Conservation (phyloP, 2,329 filamentous ascomycete species). For the Curvularia hawaiiensis region DNA sequence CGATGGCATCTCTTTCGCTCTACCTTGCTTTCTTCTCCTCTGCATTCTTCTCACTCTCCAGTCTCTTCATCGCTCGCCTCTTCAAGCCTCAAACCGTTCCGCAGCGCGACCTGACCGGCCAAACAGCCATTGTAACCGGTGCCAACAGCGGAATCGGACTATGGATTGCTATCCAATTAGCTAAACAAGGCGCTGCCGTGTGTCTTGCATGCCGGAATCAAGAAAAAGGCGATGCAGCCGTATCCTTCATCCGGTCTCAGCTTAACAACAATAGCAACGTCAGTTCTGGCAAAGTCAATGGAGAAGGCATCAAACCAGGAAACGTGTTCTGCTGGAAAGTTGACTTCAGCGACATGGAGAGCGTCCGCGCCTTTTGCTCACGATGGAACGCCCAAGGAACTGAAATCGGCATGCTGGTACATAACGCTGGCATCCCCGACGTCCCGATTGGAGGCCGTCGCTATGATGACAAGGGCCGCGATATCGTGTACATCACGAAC, state of each 20-base stretch:
- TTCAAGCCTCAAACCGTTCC: conserved; percentile 17
- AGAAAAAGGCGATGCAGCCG: conserved; percentile 17
- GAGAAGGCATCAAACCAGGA: background rate
- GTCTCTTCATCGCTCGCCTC: conserved; percentile 17
- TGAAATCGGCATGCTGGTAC: conserved; percentile 24
- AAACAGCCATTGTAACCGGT: conserved; percentile 57
- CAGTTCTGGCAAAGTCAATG: background rate
- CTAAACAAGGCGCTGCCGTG: conserved; percentile 21
- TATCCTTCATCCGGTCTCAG: conserved; percentile 9
- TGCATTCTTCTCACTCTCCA: conserved; percentile 6
- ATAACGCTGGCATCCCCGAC: conserved; percentile 24
- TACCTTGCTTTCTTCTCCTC: conserved; percentile 17
- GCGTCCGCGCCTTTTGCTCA: conserved; percentile 20
- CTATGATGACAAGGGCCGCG: conserved; percentile 11
- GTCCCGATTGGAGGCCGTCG: background rate
- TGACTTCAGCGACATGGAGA: conserved; percentile 17
- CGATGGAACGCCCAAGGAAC: background rate
- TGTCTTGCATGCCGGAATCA: conserved; percentile 23
- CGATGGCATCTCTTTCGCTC: conserved; percentile 7
- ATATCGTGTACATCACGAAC: conserved; percentile 21
- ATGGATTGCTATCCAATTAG: conserved; percentile 19
- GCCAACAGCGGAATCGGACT: conserved; percentile 58
- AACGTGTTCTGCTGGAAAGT: conserved; percentile 16
- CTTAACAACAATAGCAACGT: background rate
- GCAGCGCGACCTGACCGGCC: conserved; percentile 43